These are phyloP conservation scores for sunflower (Helianthus annuus) DNA, from an alignment of 129 eudicot species.

Conservation along the genomic window DNA sequence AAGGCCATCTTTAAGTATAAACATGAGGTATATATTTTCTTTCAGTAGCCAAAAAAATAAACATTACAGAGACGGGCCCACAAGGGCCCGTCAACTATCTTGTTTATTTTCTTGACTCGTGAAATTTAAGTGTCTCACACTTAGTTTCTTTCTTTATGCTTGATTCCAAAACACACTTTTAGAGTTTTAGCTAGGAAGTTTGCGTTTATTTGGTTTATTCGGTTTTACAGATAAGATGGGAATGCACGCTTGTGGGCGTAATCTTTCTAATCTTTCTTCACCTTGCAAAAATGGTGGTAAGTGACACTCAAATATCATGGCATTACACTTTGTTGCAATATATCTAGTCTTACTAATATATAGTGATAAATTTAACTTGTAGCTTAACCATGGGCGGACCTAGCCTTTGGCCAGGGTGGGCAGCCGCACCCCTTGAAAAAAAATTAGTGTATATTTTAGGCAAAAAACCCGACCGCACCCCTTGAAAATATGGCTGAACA, in stretches of 20 bases:
- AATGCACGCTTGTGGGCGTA: constrained; percentile 60
- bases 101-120: not conserved
- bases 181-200: too few relatives aligned
- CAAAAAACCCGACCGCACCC: too few relatives aligned
- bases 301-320: constrained; percentile 21
- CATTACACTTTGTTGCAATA: not conserved
- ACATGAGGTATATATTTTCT: constrained; percentile 53
- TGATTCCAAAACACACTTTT: too few relatives aligned
- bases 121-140: not conserved
- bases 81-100: not conserved
- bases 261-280: constrained; percentile 64
- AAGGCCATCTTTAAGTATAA: constrained; percentile 46
- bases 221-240: constrained; percentile 67
- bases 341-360: too few relatives aligned
- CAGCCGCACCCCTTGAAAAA: too few relatives aligned
- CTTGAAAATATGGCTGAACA: too few relatives aligned
- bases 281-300: constrained; percentile 65
- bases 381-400: too few relatives aligned
- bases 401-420: too few relatives aligned
- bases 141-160: too few relatives aligned
- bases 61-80: not conserved
- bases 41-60: not conserved
- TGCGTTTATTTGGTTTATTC: not conserved
- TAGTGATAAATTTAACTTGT: too few relatives aligned
- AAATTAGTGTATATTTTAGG: too few relatives aligned